Percentiles rank a stretch among this genome's conserved stretches.
Conservation (phyloP, 148 eudicot genomes). For the Agrostemma githago region DNA sequence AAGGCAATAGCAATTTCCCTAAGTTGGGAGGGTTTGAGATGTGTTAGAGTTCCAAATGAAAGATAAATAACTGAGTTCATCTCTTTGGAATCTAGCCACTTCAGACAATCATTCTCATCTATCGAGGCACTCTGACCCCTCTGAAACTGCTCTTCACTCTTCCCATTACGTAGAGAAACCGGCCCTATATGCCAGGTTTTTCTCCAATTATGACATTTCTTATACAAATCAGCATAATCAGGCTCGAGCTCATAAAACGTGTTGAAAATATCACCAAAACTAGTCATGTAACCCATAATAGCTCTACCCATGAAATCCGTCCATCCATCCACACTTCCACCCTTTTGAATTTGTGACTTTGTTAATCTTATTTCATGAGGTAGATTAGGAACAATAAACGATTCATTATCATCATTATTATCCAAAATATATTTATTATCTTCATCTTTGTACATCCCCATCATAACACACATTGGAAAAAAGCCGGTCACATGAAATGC, state of each 20-base stretch:
- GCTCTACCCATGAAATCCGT: neutral
- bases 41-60: slow-evolving; percentile 9
- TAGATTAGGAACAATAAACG: slow-evolving; percentile 28
- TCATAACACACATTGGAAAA: slow-evolving; percentile 30
- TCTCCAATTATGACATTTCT: slow-evolving; percentile 29
- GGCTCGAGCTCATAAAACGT: slow-evolving; percentile 64
- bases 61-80: slow-evolving; percentile 7
- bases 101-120: slow-evolving; percentile 7
- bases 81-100: slow-evolving; percentile 6
- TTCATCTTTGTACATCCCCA: slow-evolving; percentile 13
- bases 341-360: slow-evolving; percentile 16
- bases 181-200: slow-evolving; percentile 61
- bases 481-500: slow-evolving; percentile 41
- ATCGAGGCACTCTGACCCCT: slow-evolving; percentile 10
- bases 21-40: slow-evolving; percentile 9
- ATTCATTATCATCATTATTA: slow-evolving; percentile 27
- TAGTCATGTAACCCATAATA: neutral
- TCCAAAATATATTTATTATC: slow-evolving; percentile 28
- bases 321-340: neutral
- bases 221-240: slow-evolving; percentile 40
- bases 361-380: slow-evolving; percentile 33
- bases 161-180: slow-evolving; percentile 30
- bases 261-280: slow-evolving; percentile 48
- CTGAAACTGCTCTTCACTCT: neutral
- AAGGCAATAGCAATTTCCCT: slow-evolving; percentile 12